Percentiles rank a stretch among this genome's conserved stretches.
These are phyloP conservation scores for Elaphomyces granulatus DNA, from an alignment of 495 filamentous ascomycete genomes.

Conservation along the genomic window DNA sequence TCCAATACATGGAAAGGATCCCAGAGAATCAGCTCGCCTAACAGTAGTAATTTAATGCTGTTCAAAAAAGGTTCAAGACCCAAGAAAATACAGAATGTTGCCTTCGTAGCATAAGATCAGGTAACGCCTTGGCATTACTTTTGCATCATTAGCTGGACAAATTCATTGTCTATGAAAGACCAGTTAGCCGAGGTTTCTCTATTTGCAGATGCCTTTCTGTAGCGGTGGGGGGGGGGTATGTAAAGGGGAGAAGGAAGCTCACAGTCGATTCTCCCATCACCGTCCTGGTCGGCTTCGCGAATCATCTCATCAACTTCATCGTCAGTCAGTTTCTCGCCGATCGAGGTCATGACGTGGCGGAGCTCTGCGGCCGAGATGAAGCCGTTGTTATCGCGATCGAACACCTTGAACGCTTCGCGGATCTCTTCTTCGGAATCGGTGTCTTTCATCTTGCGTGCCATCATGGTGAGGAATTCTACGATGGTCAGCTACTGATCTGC, in stretches of 20 bases:
- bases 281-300: constrained; percentile 96
- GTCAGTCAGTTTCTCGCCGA: constrained; percentile 98
- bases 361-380: constrained; percentile 97
- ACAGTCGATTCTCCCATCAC: constrained; percentile 97
- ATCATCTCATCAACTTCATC: constrained; percentile 99
- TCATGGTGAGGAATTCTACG: constrained; percentile 97
- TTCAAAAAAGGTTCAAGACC: too few species aligned
- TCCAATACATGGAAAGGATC: too few species aligned
- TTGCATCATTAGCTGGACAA: constrained; percentile 99
- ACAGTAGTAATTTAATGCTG: too few species aligned
- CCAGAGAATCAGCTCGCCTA: too few species aligned
- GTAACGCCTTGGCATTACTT: constrained; percentile 49
- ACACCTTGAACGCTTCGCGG: constrained; percentile 89
- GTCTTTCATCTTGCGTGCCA: constrained; percentile 99
- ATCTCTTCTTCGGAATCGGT: constrained; percentile 99
- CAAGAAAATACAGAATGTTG: too few species aligned
- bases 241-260: constrained; percentile 8
- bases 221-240: background rate
- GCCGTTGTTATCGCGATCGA: constrained; percentile 98
- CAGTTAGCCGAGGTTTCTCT: constrained; percentile 3
- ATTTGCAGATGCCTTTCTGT: too few species aligned
- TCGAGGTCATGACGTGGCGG: constrained; percentile 98
- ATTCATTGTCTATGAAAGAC: constrained; percentile 78
- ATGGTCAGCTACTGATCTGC: constrained; percentile 3
- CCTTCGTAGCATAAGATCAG: background rate